phyloP scores from a whole-genome alignment of 306 rosid genomes.

The Arachis stenosperma region DNA sequence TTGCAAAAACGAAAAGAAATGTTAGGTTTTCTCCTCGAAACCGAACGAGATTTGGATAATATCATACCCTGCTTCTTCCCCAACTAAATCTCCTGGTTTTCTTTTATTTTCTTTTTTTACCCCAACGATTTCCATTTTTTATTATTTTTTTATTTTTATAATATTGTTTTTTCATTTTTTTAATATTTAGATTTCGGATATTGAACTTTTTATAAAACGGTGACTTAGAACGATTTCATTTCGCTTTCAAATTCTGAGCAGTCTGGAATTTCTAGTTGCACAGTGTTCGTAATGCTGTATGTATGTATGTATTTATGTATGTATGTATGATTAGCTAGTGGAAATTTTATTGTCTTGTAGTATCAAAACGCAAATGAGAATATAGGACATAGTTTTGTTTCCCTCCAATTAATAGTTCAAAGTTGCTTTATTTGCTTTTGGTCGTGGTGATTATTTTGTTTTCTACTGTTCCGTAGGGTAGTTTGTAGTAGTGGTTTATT shows the following conservation, averaged over 20 bases:
- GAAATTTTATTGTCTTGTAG: slow-evolving; percentile 5
- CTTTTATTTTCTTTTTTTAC: not conserved
- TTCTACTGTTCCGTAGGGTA: slow-evolving; percentile 7
- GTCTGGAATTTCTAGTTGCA: not conserved
- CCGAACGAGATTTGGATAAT: not conserved
- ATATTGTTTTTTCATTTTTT: not conserved
- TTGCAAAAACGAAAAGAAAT: not conserved
- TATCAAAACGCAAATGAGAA: not conserved
- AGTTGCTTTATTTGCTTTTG: not conserved
- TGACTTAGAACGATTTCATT: slow-evolving; percentile 1
- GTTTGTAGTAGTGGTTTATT: not conserved
- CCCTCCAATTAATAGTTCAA: not conserved
- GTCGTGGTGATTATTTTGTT: not conserved
- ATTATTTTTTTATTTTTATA: too few relatives aligned
- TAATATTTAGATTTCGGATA: slow-evolving; percentile 13
- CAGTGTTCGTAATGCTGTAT: not conserved
- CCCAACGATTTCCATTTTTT: not conserved
- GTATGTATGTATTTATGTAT: not conserved
- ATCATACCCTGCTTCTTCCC: not conserved
- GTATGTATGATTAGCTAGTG: not conserved
- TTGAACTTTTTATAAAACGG: not conserved
- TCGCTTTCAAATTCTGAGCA: slow-evolving; percentile 3
- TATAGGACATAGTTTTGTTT: not conserved
- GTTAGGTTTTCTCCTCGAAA: slow-evolving; percentile 18
- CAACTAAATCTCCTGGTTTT: not conserved